phyloP scores from a whole-genome alignment of 1,284 basidiomycete genomes.

The Ustilago hordei region DNA sequence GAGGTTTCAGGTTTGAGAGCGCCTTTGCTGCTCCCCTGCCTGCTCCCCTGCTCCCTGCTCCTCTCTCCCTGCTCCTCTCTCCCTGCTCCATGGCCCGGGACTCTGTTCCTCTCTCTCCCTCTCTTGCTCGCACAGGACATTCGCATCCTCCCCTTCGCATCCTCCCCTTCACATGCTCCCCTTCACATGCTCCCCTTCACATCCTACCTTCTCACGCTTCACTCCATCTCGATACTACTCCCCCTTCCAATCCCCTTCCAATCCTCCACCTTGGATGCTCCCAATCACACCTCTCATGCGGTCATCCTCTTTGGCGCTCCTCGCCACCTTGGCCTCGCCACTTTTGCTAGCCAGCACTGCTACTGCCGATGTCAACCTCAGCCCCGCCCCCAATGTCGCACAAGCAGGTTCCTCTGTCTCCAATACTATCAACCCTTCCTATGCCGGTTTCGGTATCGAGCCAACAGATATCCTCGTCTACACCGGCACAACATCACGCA shows the following conservation, averaged over 20 bases:
- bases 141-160: neutral
- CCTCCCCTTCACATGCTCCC: neutral
- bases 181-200: neutral
- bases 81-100: too few species aligned
- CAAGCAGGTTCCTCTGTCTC: constrained; percentile 44
- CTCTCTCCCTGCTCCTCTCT: too few species aligned
- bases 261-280: neutral
- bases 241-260: neutral
- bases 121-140: neutral
- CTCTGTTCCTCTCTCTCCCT: too few species aligned
- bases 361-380: constrained; percentile 29
- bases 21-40: too few species aligned
- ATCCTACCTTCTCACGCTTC: neutral
- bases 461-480: constrained; percentile 54
- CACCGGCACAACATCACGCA: constrained; percentile 44
- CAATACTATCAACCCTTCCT: constrained; percentile 51
- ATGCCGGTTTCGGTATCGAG: constrained; percentile 60
- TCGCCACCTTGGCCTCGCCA: constrained; percentile 37
- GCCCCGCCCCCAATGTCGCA: constrained; percentile 22
- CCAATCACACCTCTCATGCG: constrained; percentile 17
- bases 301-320: constrained; percentile 29
- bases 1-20: neutral
- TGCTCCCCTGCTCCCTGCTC: too few species aligned
- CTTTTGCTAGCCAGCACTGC: constrained; percentile 17
- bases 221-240: neutral